Conservation (phyloP, 2,329 filamentous ascomycete species). For the Raffaelea arxii region DNA sequence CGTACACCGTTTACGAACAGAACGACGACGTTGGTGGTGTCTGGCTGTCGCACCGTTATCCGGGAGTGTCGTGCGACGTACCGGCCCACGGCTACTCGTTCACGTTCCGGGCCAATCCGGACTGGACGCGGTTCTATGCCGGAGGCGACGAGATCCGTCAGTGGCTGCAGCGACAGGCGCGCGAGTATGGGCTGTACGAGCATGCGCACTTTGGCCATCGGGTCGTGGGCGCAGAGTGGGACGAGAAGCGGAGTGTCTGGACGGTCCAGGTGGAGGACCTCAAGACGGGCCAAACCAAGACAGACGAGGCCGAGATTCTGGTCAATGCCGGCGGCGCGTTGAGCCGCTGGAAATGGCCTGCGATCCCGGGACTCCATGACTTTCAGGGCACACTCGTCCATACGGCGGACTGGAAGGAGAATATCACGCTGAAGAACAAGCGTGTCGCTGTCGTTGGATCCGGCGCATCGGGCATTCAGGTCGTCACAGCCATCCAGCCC, state of each 20-base stretch:
- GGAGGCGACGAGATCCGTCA: constrained; percentile 10
- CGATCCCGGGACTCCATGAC: constrained; percentile 7
- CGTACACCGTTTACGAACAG: neutral
- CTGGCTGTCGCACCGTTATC: constrained; percentile 1
- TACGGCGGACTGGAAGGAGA: constrained; percentile 14
- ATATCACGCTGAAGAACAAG: constrained; percentile 8
- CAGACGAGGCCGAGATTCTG: constrained; percentile 32
- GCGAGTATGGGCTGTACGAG: constrained; percentile 5
- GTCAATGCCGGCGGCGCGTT: constrained; percentile 31
- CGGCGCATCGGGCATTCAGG: constrained; percentile 9
- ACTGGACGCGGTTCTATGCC: constrained; percentile 21
- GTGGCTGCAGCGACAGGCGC: constrained; percentile 22
- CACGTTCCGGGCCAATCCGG: constrained; percentile 15
- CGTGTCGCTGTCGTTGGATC: constrained; percentile 4
- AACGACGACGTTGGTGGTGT: neutral
- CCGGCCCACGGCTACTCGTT: constrained; percentile 31
- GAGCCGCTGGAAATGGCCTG: constrained; percentile 37
- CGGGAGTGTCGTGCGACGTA: constrained; percentile 30
- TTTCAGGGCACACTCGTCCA: constrained; percentile 11
- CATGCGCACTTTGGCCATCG: constrained; percentile 1
- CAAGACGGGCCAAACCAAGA: neutral
- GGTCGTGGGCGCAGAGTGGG: constrained; percentile 1
- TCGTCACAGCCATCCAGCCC: constrained; percentile 6
- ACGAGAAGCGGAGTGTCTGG: neutral
- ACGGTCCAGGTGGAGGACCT: neutral